phyloP scores from a whole-genome alignment of 768 basidiomycete genomes.

The Mycena amicta region DNA sequence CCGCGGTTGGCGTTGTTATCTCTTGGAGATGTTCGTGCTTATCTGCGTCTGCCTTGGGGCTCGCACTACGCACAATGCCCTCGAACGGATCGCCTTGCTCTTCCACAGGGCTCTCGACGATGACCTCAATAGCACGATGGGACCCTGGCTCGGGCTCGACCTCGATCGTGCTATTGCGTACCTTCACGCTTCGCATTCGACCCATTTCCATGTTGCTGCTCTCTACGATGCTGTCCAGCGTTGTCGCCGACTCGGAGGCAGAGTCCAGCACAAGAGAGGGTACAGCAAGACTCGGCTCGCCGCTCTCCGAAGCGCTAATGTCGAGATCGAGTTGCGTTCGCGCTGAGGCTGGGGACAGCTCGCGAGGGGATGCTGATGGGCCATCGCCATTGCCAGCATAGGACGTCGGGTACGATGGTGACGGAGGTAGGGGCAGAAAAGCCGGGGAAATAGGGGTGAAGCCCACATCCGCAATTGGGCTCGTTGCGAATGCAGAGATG shows the following conservation, averaged over 20 bases:
- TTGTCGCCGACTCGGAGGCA: neutral
- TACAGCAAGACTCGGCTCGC: neutral
- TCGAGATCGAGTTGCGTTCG: neutral
- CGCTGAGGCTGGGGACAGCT: neutral
- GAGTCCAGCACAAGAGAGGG: neutral
- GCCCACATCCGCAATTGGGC: conserved; percentile 4
- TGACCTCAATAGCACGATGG: neutral
- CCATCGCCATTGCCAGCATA: neutral
- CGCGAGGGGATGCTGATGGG: neutral
- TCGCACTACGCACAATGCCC: neutral
- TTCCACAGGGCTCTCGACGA: neutral
- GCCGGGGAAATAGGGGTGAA: conserved; percentile 13
- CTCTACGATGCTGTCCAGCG: neutral
- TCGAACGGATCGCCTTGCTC: neutral
- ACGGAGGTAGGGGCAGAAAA: conserved; percentile 14
- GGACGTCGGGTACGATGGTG: neutral
- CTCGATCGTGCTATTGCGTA: neutral
- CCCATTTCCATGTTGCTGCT: neutral
- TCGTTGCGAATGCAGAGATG: conserved; percentile 16
- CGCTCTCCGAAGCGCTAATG: neutral
- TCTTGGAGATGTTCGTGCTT: no score
- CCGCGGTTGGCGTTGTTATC: neutral
- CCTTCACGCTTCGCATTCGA: neutral
- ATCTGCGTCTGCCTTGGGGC: neutral
- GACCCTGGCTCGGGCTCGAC: neutral